Evolutionary conservation across 441 rosid genomes (phyloP).

Genomic region (Gossypium laxum): DNA sequence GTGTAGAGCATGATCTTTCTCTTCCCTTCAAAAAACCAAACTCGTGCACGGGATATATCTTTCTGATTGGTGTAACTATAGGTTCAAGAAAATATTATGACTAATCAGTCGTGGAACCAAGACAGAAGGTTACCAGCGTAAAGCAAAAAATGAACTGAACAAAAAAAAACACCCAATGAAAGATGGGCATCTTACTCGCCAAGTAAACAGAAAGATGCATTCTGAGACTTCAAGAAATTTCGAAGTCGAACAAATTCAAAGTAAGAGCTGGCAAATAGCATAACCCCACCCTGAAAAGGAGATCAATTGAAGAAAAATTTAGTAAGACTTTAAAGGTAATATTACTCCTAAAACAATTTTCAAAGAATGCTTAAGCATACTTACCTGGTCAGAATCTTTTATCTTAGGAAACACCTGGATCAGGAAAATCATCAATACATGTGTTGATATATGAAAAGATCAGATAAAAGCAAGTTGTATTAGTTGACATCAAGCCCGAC

Average conservation of each 20-base stretch:
- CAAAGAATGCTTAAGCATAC: constrained; percentile 2
- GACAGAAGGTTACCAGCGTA: neutral
- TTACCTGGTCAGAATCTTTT: constrained; percentile 79
- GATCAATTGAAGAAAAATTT: neutral
- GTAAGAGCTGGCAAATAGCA: constrained; percentile 79
- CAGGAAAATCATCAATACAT: constrained; percentile 23
- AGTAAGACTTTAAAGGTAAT: neutral
- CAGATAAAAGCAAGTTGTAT: constrained; percentile 5
- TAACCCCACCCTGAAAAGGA: constrained; percentile 64
- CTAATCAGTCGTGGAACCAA: neutral
- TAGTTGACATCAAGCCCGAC: neutral
- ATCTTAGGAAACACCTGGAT: constrained; percentile 86
- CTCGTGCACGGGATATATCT: constrained; percentile 70
- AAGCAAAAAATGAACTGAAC: neutral
- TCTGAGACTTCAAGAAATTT: constrained; percentile 75
- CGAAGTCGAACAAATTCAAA: constrained; percentile 75
- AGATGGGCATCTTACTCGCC: constrained; percentile 57
- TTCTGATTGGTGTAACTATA: constrained; percentile 56
- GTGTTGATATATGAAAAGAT: constrained; percentile 12
- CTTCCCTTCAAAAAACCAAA: constrained; percentile 58
- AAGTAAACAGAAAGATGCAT: constrained; percentile 76
- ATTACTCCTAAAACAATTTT: neutral
- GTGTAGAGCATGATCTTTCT: constrained; percentile 81
- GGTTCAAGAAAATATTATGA: neutral
- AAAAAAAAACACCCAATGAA: neutral